Evolutionary conservation across 2,329 filamentous ascomycete genomes (phyloP).

Genomic region (Myriangium duriaei): DNA sequence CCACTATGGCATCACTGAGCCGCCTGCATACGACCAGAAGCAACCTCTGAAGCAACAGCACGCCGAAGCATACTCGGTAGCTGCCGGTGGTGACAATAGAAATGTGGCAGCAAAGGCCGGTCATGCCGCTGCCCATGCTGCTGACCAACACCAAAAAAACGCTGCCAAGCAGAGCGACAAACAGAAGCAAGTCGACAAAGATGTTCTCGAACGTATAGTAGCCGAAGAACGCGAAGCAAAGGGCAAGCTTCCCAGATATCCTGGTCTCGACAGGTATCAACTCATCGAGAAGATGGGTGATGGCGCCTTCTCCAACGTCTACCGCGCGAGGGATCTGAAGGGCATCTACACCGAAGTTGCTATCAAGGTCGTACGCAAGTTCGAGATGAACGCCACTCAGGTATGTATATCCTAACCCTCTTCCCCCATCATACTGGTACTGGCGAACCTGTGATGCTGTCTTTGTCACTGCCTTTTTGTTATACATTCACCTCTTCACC

Average conservation of each 20-base stretch:
- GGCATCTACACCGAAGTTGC: slow-evolving; percentile 69
- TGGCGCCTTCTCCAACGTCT: slow-evolving; percentile 97
- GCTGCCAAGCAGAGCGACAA: slow-evolving; percentile 23
- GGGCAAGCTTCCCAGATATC: slow-evolving; percentile 75
- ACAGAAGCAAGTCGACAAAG: slow-evolving; percentile 41
- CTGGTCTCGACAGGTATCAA: slow-evolving; percentile 74
- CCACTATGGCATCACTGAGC: slow-evolving; percentile 40
- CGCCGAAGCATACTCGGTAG: slow-evolving; percentile 47
- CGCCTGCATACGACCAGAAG: slow-evolving; percentile 48
- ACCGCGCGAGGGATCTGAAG: slow-evolving; percentile 66
- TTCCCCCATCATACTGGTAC: slow-evolving; percentile 21
- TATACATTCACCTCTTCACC: slow-evolving; percentile 16
- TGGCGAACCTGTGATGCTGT: slow-evolving; percentile 23
- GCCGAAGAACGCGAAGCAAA: slow-evolving; percentile 82
- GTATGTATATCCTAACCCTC: slow-evolving; percentile 47
- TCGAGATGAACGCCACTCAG: slow-evolving; percentile 97
- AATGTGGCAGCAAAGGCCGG: slow-evolving; percentile 58
- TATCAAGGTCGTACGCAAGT: slow-evolving; percentile 98
- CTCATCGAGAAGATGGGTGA: slow-evolving; percentile 96
- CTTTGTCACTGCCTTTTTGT: slow-evolving; percentile 10
- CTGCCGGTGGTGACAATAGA: slow-evolving; percentile 46
- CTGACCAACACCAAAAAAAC: slow-evolving; percentile 48
- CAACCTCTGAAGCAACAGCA: slow-evolving; percentile 33
- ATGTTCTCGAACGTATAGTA: slow-evolving; percentile 71
- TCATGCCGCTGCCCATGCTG: slow-evolving; percentile 50